phyloP scores from a whole-genome alignment of 1,139 yeast species.

The Debaryomyces fabryi region DNA sequence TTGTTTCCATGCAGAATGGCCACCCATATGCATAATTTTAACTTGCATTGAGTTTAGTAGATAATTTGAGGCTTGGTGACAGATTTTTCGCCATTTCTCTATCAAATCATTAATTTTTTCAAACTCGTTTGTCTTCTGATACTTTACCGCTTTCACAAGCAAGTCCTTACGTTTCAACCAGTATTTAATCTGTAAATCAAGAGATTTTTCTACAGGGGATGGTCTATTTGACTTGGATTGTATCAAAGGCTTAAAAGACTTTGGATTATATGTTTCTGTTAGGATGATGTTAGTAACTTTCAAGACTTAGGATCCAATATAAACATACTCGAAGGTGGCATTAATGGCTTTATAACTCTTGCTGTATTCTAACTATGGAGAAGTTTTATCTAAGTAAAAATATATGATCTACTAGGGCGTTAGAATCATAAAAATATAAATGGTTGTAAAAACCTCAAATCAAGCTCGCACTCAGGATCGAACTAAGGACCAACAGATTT shows the following conservation, averaged over 20 bases:
- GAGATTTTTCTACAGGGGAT: conserved; percentile 10
- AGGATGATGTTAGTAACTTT: background rate
- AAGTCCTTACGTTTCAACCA: conserved; percentile 16
- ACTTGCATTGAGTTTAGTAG: conserved; percentile 17
- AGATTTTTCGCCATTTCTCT: conserved; percentile 16
- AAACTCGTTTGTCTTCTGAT: conserved; percentile 12
- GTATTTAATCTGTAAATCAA: conserved; percentile 15
- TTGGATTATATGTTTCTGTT: background rate
- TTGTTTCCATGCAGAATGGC: conserved; percentile 13
- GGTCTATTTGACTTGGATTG: background rate
- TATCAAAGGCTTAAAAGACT: conserved; percentile 6
- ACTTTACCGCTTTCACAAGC: conserved; percentile 16
- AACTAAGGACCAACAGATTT: conserved; percentile 89
- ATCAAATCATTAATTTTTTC: conserved; percentile 14
- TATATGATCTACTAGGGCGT: background rate
- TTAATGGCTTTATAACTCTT: background rate
- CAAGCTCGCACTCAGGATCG: conserved; percentile 80
- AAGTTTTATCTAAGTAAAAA: background rate
- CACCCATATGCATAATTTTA: conserved; percentile 18
- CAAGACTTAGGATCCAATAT: background rate
- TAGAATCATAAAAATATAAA: background rate
- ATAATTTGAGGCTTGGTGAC: conserved; percentile 20
- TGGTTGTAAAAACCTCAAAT: conserved; percentile 16
- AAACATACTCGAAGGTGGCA: conserved; percentile 7
- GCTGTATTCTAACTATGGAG: background rate